phyloP scores from a whole-genome alignment of 352 stramenopile genomes.

The Globisporangium cederbergense region DNA sequence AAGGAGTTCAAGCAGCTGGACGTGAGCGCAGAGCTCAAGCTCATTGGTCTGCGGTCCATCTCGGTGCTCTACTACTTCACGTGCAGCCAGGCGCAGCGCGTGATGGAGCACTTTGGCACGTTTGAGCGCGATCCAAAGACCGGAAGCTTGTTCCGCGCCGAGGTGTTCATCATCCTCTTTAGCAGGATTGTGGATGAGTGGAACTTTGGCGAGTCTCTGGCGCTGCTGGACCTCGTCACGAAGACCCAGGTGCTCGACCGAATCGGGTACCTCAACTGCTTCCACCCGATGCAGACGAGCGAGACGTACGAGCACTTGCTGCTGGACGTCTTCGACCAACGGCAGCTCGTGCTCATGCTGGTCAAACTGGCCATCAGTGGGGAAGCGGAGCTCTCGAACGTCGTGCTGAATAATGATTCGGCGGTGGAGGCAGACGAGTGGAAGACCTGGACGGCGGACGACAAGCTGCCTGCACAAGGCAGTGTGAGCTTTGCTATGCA shows the following conservation, averaged over 20 bases:
- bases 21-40: constrained; percentile 55
- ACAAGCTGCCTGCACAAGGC: constrained; percentile 45
- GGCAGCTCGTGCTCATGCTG: constrained; percentile 52
- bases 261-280: constrained; percentile 56
- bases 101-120: constrained; percentile 79
- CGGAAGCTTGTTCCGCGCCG: constrained; percentile 49
- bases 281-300: constrained; percentile 53
- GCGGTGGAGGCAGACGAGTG: constrained; percentile 43
- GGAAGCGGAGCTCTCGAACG: constrained; percentile 46
- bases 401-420: constrained; percentile 41
- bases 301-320: constrained; percentile 52
- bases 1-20: constrained; percentile 78
- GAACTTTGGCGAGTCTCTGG: constrained; percentile 62
- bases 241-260: constrained; percentile 67
- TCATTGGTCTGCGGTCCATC: constrained; percentile 64
- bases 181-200: constrained; percentile 64
- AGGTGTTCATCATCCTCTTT: constrained; percentile 75
- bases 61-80: constrained; percentile 74
- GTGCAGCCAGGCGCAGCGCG: constrained; percentile 55
- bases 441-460: constrained; percentile 52
- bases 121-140: constrained; percentile 60
- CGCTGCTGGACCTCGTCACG: constrained; percentile 57
- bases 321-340: constrained; percentile 46
- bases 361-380: constrained; percentile 41
- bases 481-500: constrained; percentile 48